These are phyloP conservation scores for Pyrenochaeta sp. DNA, from an alignment of 2,329 filamentous ascomycete species.

Conservation along the genomic window DNA sequence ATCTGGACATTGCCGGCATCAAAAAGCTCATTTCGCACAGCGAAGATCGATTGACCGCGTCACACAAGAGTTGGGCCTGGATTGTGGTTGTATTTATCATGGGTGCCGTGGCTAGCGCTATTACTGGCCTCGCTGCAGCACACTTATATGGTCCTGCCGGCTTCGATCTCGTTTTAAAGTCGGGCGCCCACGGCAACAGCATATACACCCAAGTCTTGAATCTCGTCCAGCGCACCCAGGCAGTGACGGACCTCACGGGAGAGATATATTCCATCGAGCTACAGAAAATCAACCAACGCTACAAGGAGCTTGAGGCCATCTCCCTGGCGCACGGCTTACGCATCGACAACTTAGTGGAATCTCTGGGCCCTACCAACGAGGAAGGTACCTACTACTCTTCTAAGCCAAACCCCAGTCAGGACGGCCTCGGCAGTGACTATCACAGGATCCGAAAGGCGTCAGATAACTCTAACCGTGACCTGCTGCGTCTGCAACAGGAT, in stretches of 20 bases:
- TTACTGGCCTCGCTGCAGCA: not conserved
- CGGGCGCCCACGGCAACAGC: not conserved
- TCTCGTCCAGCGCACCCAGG: slow-evolving; percentile 16
- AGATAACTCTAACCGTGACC: slow-evolving; percentile 1
- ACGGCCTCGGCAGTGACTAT: not conserved
- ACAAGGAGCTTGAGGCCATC: slow-evolving; percentile 7
- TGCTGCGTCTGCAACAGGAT: slow-evolving; percentile 18
- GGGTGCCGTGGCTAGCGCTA: not conserved
- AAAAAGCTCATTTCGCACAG: slow-evolving; percentile 2
- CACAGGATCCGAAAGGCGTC: not conserved
- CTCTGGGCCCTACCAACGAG: slow-evolving; percentile 31
- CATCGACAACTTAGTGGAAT: slow-evolving; percentile 34
- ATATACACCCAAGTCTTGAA: slow-evolving; percentile 8
- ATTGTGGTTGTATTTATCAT: not conserved
- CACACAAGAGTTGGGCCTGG: slow-evolving; percentile 3
- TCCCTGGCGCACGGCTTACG: slow-evolving; percentile 17
- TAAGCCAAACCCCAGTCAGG: not conserved
- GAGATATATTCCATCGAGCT: slow-evolving; percentile 16
- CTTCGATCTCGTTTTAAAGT: not conserved
- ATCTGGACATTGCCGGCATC: not conserved
- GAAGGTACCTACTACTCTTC: slow-evolving; percentile 24
- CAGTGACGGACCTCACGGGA: slow-evolving; percentile 13
- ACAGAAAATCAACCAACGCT: slow-evolving; percentile 12
- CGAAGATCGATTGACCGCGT: not conserved
- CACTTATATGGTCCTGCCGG: not conserved